Evolutionary conservation across 148 eudicot genomes (phyloP), one percentile per base, ranked within the genome.

Genomic region (Dianthus caryophyllus): DNA sequence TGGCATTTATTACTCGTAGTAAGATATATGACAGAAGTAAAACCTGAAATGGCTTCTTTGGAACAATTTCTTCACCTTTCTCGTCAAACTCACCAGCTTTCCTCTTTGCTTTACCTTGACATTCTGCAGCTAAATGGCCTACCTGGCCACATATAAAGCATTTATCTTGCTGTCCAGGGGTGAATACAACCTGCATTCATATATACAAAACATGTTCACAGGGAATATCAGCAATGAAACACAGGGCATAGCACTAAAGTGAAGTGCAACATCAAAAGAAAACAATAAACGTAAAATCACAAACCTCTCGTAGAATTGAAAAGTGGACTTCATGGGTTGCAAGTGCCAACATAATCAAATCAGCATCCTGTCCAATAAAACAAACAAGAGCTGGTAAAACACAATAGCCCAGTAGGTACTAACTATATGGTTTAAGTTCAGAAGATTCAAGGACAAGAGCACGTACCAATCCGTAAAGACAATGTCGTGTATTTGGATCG

Each of bases 271-370:
- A 33, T n/a, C 33, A 20, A 58, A 59, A 44, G 24, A 25, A 21
- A 53, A 43, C 1, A n/a, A 33, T 49, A 57, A 38, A 64, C 21
- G 14, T 6, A 48, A 13, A 50, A 61, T 2, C 58, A 49, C 76
- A 30, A 30, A 91, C 97, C 92, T 91, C 97, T 83, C 97, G 85
- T 22, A 91, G 91, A 48, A 94, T 94, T 43, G 99, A 86, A 72
- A 91, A 94, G 79, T 94, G 99, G 80, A 94, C 85, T 80, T 94
- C 99, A 77, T 94, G 99, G 36, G 99, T 87, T 46, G 99, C 97
- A 74, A 94, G 74, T 67, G 85, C 99, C 83, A 90, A 74, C 97
- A 91, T 91, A 73, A 91, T 91, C 65, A 91, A 70, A 81, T 91
- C 97, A 15, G 97, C 97, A 76, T 91, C 97, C 97, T 88, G 81